Base-by-base conservation (phyloP, 495 filamentous ascomycete genomes). In the Oidiodendron maius region DNA sequence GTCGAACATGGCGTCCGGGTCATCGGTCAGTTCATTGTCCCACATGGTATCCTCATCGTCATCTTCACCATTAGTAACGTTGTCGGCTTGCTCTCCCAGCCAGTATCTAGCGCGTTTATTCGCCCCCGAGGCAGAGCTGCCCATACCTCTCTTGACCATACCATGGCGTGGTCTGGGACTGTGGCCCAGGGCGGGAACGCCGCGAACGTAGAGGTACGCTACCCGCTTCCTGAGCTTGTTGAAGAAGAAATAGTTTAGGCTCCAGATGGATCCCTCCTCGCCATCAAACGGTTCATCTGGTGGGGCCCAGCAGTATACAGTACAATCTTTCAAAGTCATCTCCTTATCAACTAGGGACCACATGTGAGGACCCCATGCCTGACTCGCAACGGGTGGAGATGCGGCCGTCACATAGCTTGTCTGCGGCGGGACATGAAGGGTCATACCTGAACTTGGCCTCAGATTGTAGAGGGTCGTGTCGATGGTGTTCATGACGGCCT, bases 161-260 rank as follows among this genome's bases (percentile, higher is more conserved):
- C 53, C 51, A 46, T 60, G 54, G 37, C 53, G 66, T 50, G 82
- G 71, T n/a, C 49, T 45, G 15, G 57, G 57, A 61, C 76, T 75
- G 54, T 89, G 85, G 50, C 81, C 84, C 48, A 95, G 75, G 8
- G 91, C 84, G 6, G 87, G 89, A 28, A 96, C 74, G 9, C 87
- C 90, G 42, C 89, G 80, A 25, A 96, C 72, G 59, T 96, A 93
- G 25, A 98, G 67, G 63, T 97, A 97, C 57, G 87, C 91, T 17
- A 98, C 91, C n/a, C 93, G 78, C 70, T 97, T 98, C 57, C 80
- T 76, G 17, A 78, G 69, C 55, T 91, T 95, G 71, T 93, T 95
- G 77, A 96, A 97, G 66, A 97, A 95, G 72, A 98, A 95, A 64
- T 94, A 95, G 63, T 96, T 87, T 48, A 89, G 71, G 52, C 87